phyloP scores from a whole-genome alignment of 2,329 filamentous ascomycete genomes.

The Drechslerella dactyloides region DNA sequence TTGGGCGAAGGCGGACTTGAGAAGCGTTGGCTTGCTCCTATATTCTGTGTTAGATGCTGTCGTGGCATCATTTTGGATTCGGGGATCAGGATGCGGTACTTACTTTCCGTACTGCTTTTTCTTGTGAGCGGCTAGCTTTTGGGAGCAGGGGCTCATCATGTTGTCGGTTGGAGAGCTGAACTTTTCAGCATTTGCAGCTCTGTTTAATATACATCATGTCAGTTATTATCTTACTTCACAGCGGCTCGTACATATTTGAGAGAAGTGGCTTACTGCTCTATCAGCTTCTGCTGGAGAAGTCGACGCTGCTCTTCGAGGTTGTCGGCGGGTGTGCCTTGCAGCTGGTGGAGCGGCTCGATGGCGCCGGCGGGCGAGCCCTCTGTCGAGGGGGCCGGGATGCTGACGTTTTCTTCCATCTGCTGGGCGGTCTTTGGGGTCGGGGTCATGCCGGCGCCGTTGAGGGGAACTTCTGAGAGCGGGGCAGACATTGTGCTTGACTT shows the following conservation, averaged over 20 bases:
- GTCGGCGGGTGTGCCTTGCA: conserved; percentile 40
- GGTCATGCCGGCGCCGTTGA: conserved; percentile 28
- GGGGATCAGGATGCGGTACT: conserved; percentile 56
- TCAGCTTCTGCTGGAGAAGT: conserved; percentile 74
- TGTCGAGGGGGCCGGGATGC: conserved; percentile 27
- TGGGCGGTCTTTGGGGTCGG: conserved; percentile 20
- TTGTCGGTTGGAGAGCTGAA: conserved; percentile 86
- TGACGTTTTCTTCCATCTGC: conserved; percentile 36
- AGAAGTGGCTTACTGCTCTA: conserved; percentile 65
- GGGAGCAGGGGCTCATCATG: conserved; percentile 85
- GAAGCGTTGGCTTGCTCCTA: conserved; percentile 44
- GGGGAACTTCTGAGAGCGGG: conserved; percentile 40
- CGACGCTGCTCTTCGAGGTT: conserved; percentile 76
- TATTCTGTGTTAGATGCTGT: background rate
- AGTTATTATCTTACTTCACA: background rate
- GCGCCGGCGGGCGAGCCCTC: conserved; percentile 23
- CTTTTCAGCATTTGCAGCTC: conserved; percentile 61
- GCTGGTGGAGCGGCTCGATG: conserved; percentile 45
- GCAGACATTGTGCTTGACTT: conserved; percentile 9
- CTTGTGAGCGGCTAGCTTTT: conserved; percentile 80
- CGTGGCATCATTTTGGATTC: background rate
- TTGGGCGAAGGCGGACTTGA: conserved; percentile 42
- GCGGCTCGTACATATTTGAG: too few relatives aligned
- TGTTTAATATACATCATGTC: conserved; percentile 52
- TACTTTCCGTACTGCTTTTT: conserved; percentile 81